Conservation (phyloP, 352 stramenopile species). For the Pythium aphanidermatum region DNA sequence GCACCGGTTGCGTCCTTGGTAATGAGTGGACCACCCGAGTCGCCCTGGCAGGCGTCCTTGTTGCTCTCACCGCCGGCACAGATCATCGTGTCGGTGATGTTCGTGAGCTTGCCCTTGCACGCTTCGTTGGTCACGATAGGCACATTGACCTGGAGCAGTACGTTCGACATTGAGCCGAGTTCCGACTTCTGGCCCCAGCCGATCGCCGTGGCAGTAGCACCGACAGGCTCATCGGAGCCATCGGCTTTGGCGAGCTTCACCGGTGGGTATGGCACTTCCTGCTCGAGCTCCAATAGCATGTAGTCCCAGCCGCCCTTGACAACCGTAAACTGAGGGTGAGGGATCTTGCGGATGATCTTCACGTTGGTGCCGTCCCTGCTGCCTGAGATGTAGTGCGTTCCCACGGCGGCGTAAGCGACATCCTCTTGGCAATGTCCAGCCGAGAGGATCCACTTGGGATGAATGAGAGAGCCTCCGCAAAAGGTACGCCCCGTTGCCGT, state of each 20-base stretch:
- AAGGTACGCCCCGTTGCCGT: slow-evolving; percentile 6
- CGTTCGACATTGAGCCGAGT: slow-evolving; percentile 15
- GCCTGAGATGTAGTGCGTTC: slow-evolving; percentile 21
- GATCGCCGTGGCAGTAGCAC: slow-evolving; percentile 15
- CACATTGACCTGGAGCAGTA: slow-evolving; percentile 23
- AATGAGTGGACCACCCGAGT: slow-evolving; percentile 49
- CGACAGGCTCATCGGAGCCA: slow-evolving; percentile 7
- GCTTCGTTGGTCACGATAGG: slow-evolving; percentile 23
- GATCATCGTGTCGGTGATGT: slow-evolving; percentile 33
- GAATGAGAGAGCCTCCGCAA: slow-evolving; percentile 27
- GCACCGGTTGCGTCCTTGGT: slow-evolving; percentile 19
- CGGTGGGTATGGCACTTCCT: slow-evolving; percentile 11
- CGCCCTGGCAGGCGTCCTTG: slow-evolving; percentile 48
- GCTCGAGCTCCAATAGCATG: slow-evolving; percentile 22
- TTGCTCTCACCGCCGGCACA: slow-evolving; percentile 35
- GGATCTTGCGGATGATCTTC: slow-evolving; percentile 18
- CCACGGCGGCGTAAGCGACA: slow-evolving; percentile 20
- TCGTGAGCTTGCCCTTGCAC: slow-evolving; percentile 17
- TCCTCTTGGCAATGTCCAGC: slow-evolving; percentile 22
- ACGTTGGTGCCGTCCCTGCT: slow-evolving; percentile 16
- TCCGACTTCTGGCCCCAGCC: slow-evolving; percentile 18
- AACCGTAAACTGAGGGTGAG: slow-evolving; percentile 17
- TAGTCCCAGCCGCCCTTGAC: slow-evolving; percentile 22
- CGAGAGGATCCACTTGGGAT: slow-evolving; percentile 25
- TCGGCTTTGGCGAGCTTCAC: slow-evolving; percentile 13